Conservation (phyloP, 352 stramenopile species). For the Phytophthora pinifolia region DNA sequence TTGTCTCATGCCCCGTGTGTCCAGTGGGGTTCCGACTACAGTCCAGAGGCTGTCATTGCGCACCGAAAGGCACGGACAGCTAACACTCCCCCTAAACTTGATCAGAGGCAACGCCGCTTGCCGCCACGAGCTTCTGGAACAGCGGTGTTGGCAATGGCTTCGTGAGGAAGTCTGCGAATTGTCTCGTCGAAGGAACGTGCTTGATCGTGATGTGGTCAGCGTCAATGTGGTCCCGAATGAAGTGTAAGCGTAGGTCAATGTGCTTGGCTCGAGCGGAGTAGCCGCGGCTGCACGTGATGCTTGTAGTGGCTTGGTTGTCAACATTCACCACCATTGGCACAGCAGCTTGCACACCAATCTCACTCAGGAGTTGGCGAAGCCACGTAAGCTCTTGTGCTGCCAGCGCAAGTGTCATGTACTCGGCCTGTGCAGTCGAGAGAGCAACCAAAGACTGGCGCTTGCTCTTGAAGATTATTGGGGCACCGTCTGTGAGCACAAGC, state of each 20-base stretch:
- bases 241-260: background rate
- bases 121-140: constrained; percentile 1
- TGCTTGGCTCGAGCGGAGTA: background rate
- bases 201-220: background rate
- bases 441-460: constrained; percentile 18
- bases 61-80: too few species aligned
- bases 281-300: background rate
- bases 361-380: constrained; percentile 12
- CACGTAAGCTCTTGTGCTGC: constrained; percentile 22
- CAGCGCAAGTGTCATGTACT: constrained; percentile 25
- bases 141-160: background rate
- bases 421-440: constrained; percentile 20
- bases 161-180: constrained; percentile 3
- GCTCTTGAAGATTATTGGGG: constrained; percentile 23
- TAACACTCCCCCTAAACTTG: constrained; percentile 1
- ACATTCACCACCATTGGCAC: background rate
- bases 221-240: constrained; percentile 4
- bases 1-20: background rate
- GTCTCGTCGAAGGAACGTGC: background rate
- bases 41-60: too few species aligned
- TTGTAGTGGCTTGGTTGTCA: constrained; percentile 5
- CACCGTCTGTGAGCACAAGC: constrained; percentile 7
- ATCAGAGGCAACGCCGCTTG: background rate
- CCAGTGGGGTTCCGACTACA: background rate
- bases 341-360: background rate